These are phyloP conservation scores for Coniochaeta ligniaria DNA, from an alignment of 2,329 filamentous ascomycete genomes.

Conservation along the genomic window DNA sequence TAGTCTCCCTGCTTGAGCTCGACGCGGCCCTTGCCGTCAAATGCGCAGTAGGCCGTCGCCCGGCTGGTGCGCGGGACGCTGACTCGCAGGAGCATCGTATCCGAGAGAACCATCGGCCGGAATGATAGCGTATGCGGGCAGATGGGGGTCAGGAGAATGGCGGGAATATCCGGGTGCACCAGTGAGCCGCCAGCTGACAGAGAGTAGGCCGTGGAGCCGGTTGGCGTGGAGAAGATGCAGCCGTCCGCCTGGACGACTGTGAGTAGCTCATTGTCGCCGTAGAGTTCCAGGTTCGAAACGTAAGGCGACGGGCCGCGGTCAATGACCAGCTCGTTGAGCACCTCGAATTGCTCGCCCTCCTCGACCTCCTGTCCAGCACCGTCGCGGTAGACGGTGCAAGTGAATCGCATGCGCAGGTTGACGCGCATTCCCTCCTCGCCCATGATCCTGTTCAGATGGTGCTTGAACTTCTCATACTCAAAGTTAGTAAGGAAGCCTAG, in stretches of 20 bases:
- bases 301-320: constrained; percentile 95
- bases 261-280: constrained; percentile 88
- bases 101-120: constrained; percentile 94
- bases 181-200: constrained; percentile 92
- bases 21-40: constrained; percentile 93
- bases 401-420: constrained; percentile 97
- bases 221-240: constrained; percentile 96
- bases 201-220: constrained; percentile 90
- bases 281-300: constrained; percentile 92
- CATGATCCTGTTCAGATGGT: constrained; percentile 84
- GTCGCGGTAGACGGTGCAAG: constrained; percentile 88
- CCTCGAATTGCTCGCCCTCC: constrained; percentile 93
- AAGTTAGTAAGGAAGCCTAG: constrained; percentile 87
- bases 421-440: constrained; percentile 93
- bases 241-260: constrained; percentile 96
- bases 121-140: constrained; percentile 96
- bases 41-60: constrained; percentile 92
- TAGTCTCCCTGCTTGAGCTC: constrained; percentile 91
- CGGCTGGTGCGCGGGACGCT: constrained; percentile 78
- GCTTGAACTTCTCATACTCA: constrained; percentile 80
- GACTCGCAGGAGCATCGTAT: constrained; percentile 87
- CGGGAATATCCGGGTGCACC: constrained; percentile 93
- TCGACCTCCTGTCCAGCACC: constrained; percentile 59
- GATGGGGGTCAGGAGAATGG: constrained; percentile 93
- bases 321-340: constrained; percentile 96